These are phyloP conservation scores for Spirogloea muscicola DNA, from an alignment of 139 green algal genomes.

Conservation along the genomic window DNA sequence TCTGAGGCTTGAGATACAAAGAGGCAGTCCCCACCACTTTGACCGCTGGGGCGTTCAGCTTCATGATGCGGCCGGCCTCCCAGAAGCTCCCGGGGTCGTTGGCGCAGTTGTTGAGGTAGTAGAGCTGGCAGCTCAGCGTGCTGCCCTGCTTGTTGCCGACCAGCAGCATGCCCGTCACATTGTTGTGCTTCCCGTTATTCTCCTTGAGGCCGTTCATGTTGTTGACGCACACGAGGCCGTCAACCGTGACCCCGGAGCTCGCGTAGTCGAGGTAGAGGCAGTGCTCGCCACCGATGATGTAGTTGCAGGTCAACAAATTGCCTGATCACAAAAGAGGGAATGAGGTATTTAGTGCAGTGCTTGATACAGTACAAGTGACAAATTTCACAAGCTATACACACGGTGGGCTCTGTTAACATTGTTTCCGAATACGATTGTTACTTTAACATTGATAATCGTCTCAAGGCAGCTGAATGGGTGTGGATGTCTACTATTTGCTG, in stretches of 20 bases:
- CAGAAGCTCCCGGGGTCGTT: not conserved
- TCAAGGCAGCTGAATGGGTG: too few species aligned
- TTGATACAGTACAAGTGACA: too few species aligned
- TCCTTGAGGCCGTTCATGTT: conserved; percentile 4
- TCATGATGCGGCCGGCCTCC: not conserved
- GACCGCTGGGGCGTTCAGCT: not conserved
- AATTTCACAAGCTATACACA: too few species aligned
- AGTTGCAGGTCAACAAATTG: conserved; percentile 7
- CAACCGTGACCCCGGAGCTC: not conserved
- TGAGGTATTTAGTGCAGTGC: too few species aligned
- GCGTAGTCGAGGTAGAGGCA: conserved; percentile 17
- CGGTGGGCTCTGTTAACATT: too few species aligned
- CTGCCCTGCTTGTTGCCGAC: not conserved
- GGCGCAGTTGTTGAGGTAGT: conserved; percentile 13
- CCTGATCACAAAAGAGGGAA: too few species aligned
- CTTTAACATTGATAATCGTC: too few species aligned
- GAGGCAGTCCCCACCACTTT: not conserved
- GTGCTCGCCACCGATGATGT: not conserved
- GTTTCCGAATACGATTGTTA: too few species aligned
- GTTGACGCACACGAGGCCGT: not conserved
- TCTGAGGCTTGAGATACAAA: too few species aligned
- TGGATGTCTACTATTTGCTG: too few species aligned
- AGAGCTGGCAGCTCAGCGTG: conserved; percentile 14
- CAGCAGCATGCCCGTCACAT: not conserved
- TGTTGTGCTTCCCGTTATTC: conserved; percentile 3